Conservation (phyloP, 208 protist species). For the Phytomonas sp. region DNA sequence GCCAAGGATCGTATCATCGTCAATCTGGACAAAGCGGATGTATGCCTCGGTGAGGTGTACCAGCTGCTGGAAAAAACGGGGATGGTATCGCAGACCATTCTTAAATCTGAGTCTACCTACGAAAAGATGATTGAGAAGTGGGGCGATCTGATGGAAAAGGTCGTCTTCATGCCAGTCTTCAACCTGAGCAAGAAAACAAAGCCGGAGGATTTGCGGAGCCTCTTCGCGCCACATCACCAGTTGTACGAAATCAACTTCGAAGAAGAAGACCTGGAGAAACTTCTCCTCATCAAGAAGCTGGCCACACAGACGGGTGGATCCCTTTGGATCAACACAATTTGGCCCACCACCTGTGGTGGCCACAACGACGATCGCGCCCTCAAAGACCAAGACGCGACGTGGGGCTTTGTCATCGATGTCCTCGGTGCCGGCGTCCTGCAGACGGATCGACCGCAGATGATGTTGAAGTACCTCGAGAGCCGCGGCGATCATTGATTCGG, state of each 20-base stretch:
- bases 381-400: constrained; percentile 36
- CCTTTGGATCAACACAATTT: constrained; percentile 68
- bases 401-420: constrained; percentile 39
- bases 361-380: constrained; percentile 55
- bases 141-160: constrained; percentile 25
- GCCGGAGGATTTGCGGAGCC: constrained; percentile 20
- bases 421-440: constrained; percentile 49
- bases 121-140: constrained; percentile 26
- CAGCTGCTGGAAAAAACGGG: constrained; percentile 29
- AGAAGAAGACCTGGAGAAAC: constrained; percentile 20
- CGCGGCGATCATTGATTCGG: constrained; percentile 20
- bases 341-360: constrained; percentile 45
- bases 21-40: constrained; percentile 66
- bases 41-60: constrained; percentile 44
- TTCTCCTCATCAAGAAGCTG: constrained; percentile 28
- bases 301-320: constrained; percentile 22
- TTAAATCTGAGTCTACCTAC: constrained; percentile 52
- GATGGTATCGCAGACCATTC: constrained; percentile 40
- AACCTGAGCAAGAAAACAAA: constrained; percentile 32
- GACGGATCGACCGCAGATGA: constrained; percentile 45
- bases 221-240: constrained; percentile 26
- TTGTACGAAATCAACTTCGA: constrained; percentile 60
- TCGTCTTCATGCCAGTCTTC: constrained; percentile 64
- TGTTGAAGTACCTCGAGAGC: constrained; percentile 33
- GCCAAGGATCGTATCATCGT: constrained; percentile 27